Evolutionary conservation across 768 basidiomycete genomes (phyloP).

Genomic region (Lactarius sp.): DNA sequence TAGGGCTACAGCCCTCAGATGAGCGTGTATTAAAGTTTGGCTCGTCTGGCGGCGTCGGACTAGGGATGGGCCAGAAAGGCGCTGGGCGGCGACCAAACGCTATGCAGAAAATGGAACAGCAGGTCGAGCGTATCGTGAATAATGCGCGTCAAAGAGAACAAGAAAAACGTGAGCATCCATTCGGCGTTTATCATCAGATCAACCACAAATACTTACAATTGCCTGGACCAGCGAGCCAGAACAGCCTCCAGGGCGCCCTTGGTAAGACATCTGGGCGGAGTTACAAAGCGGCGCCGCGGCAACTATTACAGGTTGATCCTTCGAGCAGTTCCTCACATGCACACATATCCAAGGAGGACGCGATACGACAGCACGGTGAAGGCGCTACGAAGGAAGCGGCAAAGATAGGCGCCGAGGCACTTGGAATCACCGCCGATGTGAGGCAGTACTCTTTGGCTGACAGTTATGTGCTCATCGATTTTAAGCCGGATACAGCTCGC

Average conservation of each 20-base stretch:
- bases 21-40: conserved; percentile 84
- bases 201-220: conserved; percentile 16
- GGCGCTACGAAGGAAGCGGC: conserved; percentile 70
- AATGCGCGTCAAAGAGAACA: conserved; percentile 83
- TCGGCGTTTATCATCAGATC: conserved; percentile 30
- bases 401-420: conserved; percentile 66
- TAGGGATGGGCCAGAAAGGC: conserved; percentile 69
- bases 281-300: conserved; percentile 94
- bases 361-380: conserved; percentile 39
- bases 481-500: conserved; percentile 55
- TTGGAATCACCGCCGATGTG: conserved; percentile 57
- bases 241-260: conserved; percentile 86
- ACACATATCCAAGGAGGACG: conserved; percentile 52
- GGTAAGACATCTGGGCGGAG: conserved; percentile 93
- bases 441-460: conserved; percentile 21
- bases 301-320: conserved; percentile 84
- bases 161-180: conserved; percentile 56
- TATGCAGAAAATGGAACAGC: conserved; percentile 90
- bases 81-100: conserved; percentile 72
- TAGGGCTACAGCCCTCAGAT: conserved; percentile 67
- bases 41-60: conserved; percentile 76
- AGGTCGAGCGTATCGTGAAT: conserved; percentile 94
- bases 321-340: conserved; percentile 40
- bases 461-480: conserved; percentile 2
- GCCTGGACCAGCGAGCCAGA: conserved; percentile 40